phyloP scores from a whole-genome alignment of 2,329 filamentous ascomycete species.

The Talaromyces sp. region DNA sequence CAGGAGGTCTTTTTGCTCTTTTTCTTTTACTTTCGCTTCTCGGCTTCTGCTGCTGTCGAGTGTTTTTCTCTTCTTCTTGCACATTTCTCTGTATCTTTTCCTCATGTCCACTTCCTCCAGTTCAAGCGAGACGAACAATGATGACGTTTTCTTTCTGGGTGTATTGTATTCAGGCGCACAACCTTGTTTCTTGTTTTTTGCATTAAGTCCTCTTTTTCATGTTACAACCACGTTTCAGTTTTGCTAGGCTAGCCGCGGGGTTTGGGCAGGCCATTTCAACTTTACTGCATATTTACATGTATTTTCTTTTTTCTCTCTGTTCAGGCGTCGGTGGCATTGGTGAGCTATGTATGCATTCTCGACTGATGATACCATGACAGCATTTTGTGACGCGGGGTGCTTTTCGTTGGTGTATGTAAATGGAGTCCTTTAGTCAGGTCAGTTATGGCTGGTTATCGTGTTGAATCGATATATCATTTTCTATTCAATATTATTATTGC shows the following conservation, averaged over 20 bases:
- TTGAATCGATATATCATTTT: background rate
- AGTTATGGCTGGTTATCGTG: background rate
- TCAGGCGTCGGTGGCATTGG: background rate
- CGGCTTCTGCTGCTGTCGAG: slow-evolving; percentile 12
- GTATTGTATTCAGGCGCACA: slow-evolving; percentile 12
- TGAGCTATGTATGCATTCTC: background rate
- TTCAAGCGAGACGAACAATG: slow-evolving; percentile 32
- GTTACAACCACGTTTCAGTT: background rate
- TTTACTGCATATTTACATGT: background rate
- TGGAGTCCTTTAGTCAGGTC: background rate
- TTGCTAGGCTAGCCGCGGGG: background rate
- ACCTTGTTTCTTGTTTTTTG: slow-evolving; percentile 12
- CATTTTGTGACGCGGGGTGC: background rate
- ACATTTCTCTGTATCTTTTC: slow-evolving; percentile 14
- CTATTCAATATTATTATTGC: background rate
- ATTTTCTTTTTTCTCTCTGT: background rate
- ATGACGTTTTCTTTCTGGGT: slow-evolving; percentile 22
- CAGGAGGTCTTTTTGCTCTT: slow-evolving; percentile 18
- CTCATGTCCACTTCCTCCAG: background rate
- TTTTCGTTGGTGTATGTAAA: background rate
- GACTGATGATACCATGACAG: background rate
- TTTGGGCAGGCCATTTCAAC: background rate
- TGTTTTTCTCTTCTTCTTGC: background rate
- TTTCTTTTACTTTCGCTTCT: slow-evolving; percentile 20
- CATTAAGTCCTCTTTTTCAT: background rate